Conservation (phyloP, 108 stramenopile species). For the Nannochloropsis salina region DNA sequence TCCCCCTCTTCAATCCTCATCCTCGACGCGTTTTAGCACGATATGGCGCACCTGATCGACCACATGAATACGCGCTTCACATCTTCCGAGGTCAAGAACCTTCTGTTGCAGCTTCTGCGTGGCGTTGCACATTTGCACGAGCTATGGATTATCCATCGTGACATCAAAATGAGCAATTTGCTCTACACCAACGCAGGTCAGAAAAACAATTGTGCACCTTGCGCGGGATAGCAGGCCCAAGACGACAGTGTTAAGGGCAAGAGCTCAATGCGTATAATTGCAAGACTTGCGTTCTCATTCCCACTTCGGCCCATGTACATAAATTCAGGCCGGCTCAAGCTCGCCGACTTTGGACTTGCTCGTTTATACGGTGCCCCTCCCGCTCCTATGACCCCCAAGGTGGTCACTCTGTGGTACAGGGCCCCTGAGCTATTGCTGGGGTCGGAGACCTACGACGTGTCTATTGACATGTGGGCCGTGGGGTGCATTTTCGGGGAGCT, state of each 20-base stretch:
- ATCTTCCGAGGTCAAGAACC: conserved; percentile 47
- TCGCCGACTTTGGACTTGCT: conserved; percentile 95
- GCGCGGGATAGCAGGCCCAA: too few relatives aligned
- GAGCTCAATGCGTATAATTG: too few relatives aligned
- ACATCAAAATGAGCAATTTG: conserved; percentile 56
- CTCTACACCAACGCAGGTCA: conserved; percentile 43
- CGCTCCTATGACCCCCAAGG: conserved; percentile 47
- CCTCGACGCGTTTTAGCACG: conserved; percentile 28
- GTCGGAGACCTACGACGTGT: conserved; percentile 70
- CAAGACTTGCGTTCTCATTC: too few relatives aligned
- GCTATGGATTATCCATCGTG: conserved; percentile 52
- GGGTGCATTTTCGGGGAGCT: conserved; percentile 86
- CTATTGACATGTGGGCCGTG: conserved; percentile 89
- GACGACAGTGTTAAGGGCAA: too few relatives aligned
- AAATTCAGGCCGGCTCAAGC: conserved; percentile 63
- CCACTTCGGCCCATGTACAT: too few relatives aligned
- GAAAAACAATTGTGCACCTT: not conserved
- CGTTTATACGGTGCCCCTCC: conserved; percentile 69
- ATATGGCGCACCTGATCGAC: conserved; percentile 48
- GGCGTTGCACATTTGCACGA: conserved; percentile 53
- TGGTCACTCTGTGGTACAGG: conserved; percentile 96
- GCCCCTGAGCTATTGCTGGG: conserved; percentile 93
- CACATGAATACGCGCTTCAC: conserved; percentile 40
- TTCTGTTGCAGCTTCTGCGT: conserved; percentile 52
- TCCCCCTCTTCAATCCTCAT: too few relatives aligned